Percentiles rank a stretch among this genome's conserved stretches.
phyloP scores from a whole-genome alignment of 257 asterid genomes.

The Penstemon eatonii region DNA sequence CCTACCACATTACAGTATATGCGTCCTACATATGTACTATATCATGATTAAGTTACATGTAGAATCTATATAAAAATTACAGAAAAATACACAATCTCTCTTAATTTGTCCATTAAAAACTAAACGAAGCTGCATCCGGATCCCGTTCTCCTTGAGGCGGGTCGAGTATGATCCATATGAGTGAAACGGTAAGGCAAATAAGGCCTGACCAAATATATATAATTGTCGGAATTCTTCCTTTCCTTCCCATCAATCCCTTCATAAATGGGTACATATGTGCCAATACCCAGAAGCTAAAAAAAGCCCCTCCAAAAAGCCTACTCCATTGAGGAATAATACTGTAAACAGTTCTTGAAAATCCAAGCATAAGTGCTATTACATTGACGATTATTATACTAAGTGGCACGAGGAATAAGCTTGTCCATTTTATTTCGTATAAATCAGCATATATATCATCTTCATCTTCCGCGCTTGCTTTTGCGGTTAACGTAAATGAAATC shows the following conservation, averaged over 20 bases:
- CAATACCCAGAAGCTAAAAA: constrained; percentile 92
- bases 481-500: constrained; percentile 77
- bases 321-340: constrained; percentile 90
- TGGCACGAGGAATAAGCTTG: constrained; percentile 75
- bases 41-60: too few relatives aligned
- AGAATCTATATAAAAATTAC: too few relatives aligned
- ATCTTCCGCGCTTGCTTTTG: constrained; percentile 71
- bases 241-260: constrained; percentile 95
- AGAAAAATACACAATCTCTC: too few relatives aligned
- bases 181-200: constrained; percentile 67
- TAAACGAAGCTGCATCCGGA: constrained; percentile 9
- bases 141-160: constrained; percentile 44
- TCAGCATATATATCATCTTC: constrained; percentile 81
- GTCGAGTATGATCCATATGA: constrained; percentile 69
- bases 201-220: constrained; percentile 89
- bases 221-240: constrained; percentile 77
- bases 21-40: too few relatives aligned
- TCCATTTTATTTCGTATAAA: constrained; percentile 78
- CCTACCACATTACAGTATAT: too few relatives aligned
- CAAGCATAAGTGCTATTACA: constrained; percentile 66
- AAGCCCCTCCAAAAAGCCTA: constrained; percentile 82
- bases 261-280: constrained; percentile 85
- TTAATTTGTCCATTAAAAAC: constrained; percentile 21
- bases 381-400: constrained; percentile 59
- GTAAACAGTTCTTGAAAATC: constrained; percentile 61